Percentiles rank a stretch among this genome's conserved stretches.
Conservation (phyloP, 2,329 filamentous ascomycete species). For the Microsporum ferrugineum region DNA sequence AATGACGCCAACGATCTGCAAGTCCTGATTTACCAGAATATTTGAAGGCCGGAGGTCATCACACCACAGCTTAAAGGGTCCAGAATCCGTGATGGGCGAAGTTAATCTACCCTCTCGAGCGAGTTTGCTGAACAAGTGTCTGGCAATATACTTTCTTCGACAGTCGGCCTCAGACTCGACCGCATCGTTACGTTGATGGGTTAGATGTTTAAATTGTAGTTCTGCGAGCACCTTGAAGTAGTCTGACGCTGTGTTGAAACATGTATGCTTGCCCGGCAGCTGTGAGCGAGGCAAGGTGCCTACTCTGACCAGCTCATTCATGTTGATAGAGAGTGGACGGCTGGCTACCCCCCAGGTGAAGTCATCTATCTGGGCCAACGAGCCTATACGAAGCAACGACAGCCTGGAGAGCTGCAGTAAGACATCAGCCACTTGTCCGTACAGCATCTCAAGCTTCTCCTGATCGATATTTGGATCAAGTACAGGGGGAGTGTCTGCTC, state of each 20-base stretch:
- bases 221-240: slow-evolving; percentile 33
- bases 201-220: slow-evolving; percentile 33
- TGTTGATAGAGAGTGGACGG: slow-evolving; percentile 33
- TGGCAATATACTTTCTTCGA: slow-evolving; percentile 13
- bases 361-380: slow-evolving; percentile 21
- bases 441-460: slow-evolving; percentile 26
- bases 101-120: slow-evolving; percentile 5
- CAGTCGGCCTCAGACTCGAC: slow-evolving; percentile 20
- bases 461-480: slow-evolving; percentile 27
- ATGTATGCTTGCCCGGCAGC: slow-evolving; percentile 7
- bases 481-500: slow-evolving; percentile 19
- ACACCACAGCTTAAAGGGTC: slow-evolving; percentile 30
- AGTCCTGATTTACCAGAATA: slow-evolving; percentile 30
- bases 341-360: slow-evolving; percentile 20
- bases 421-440: slow-evolving; percentile 32
- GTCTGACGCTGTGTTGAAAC: slow-evolving; percentile 26
- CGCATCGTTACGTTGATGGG: slow-evolving; percentile 31
- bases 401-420: slow-evolving; percentile 30
- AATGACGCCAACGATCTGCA: slow-evolving; percentile 29
- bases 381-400: slow-evolving; percentile 27
- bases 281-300: slow-evolving; percentile 17
- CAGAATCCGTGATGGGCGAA: slow-evolving; percentile 16
- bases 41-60: slow-evolving; percentile 32
- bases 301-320: slow-evolving; percentile 29
- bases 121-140: slow-evolving; percentile 15